phyloP scores from a whole-genome alignment of 1,284 basidiomycete genomes.

The Fomes fomentarius region DNA sequence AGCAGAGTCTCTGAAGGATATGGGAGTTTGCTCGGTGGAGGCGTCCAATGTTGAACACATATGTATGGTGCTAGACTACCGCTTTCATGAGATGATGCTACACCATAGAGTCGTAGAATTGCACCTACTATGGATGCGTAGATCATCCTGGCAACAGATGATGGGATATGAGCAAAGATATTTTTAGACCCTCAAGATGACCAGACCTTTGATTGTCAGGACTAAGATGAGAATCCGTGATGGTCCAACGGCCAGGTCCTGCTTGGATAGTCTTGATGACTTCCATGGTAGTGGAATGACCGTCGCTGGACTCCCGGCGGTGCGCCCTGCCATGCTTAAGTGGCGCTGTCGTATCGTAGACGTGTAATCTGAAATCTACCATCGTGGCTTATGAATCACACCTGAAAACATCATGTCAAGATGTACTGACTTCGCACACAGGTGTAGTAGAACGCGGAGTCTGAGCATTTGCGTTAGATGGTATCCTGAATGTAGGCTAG shows the following conservation, averaged over 20 bases:
- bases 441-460: slow-evolving; percentile 83
- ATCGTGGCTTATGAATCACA: background rate
- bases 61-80: slow-evolving; percentile 73
- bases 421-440: slow-evolving; percentile 68
- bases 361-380: slow-evolving; percentile 82
- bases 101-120: background rate
- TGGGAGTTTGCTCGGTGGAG: slow-evolving; percentile 70
- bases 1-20: slow-evolving; percentile 65
- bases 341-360: slow-evolving; percentile 80
- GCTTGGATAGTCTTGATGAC: slow-evolving; percentile 82
- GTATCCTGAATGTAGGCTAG: slow-evolving; percentile 17
- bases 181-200: too few species aligned
- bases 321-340: slow-evolving; percentile 21
- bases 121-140: slow-evolving; percentile 82
- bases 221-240: slow-evolving; percentile 93
- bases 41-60: slow-evolving; percentile 84
- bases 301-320: slow-evolving; percentile 33
- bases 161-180: background rate
- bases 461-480: slow-evolving; percentile 37
- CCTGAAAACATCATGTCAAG: background rate
- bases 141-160: slow-evolving; percentile 66
- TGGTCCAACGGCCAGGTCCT: slow-evolving; percentile 82
- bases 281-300: slow-evolving; percentile 71
- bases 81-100: background rate
- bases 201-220: slow-evolving; percentile 87